A percentile compares a stretch with the other conserved stretches of the same genome.
Evolutionary conservation across 2,329 filamentous ascomycete species (phyloP).

Genomic region (Pseudogymnoascus sp.): DNA sequence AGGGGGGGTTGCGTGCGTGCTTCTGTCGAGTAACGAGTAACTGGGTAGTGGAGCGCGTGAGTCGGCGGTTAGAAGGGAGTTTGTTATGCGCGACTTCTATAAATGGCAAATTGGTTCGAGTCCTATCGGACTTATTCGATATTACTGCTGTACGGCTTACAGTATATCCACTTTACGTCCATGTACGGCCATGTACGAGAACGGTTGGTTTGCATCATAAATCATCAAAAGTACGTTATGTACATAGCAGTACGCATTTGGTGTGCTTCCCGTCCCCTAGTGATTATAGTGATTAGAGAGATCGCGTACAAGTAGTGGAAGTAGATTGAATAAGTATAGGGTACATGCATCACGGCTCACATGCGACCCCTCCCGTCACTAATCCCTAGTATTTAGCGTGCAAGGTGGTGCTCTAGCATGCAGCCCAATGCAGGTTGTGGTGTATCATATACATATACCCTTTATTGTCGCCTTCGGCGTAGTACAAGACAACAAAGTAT

Average conservation of each 20-base stretch:
- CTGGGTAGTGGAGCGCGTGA: background rate
- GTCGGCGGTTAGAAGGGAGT: background rate
- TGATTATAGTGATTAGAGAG: background rate
- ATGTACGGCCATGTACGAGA: background rate
- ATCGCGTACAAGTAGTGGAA: background rate
- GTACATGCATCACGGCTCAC: background rate
- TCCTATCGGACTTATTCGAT: too few relatives aligned
- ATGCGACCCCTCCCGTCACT: background rate
- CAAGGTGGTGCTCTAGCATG: background rate
- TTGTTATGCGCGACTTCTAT: background rate
- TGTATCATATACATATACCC: background rate
- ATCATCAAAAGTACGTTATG: background rate
- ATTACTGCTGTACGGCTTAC: background rate
- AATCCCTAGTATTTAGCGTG: background rate
- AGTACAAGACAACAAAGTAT: background rate
- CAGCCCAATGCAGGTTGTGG: background rate
- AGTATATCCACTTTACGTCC: background rate
- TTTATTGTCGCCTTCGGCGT: background rate
- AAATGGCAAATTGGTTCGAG: background rate
- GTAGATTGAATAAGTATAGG: background rate
- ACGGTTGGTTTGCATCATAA: background rate
- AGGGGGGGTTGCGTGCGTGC: background rate
- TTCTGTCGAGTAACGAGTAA: background rate
- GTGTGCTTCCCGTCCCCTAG: background rate
- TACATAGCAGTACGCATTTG: background rate